A percentile compares a stretch with the other conserved stretches of the same genome.
phyloP scores from a whole-genome alignment of 345 rosid genomes.

The Sisymbrium altissimum region DNA sequence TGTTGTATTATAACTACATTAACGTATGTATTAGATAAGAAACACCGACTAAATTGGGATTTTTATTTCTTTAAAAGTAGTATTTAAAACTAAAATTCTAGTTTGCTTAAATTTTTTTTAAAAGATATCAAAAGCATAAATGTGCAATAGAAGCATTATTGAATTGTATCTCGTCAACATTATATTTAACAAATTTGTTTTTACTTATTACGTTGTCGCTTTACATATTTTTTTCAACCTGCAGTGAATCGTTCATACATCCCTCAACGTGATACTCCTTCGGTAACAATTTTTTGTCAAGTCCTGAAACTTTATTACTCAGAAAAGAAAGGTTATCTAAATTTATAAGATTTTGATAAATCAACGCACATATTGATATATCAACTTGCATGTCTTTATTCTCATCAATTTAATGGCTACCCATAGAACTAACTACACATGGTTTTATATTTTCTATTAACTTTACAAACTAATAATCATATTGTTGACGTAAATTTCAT shows the following conservation, averaged over 20 bases:
- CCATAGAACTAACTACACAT: not conserved
- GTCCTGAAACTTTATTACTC: not conserved
- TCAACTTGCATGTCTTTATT: not conserved
- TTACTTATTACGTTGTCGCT: not conserved
- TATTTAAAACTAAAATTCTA: no score
- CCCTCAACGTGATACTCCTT: slow-evolving; percentile 18
- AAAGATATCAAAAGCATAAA: not conserved
- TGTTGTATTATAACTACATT: not conserved
- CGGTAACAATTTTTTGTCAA: not conserved
- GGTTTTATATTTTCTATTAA: not conserved
- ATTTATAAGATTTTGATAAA: not conserved
- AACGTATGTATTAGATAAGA: not conserved
- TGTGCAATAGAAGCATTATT: not conserved
- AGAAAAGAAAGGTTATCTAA: not conserved
- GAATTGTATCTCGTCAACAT: not conserved
- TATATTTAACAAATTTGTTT: not conserved
- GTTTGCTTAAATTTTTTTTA: no score
- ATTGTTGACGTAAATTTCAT: not conserved
- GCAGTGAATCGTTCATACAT: slow-evolving; percentile 21
- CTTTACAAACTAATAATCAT: not conserved
- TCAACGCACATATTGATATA: not conserved
- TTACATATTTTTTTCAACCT: not conserved
- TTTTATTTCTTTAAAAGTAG: no score
- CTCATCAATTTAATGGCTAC: not conserved
- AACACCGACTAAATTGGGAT: not conserved